A percentile compares a stretch with the other conserved stretches of the same genome.
These are phyloP conservation scores for Chrysosphaeria jannelii DNA, from an alignment of 2,329 filamentous ascomycete species.

Conservation along the genomic window DNA sequence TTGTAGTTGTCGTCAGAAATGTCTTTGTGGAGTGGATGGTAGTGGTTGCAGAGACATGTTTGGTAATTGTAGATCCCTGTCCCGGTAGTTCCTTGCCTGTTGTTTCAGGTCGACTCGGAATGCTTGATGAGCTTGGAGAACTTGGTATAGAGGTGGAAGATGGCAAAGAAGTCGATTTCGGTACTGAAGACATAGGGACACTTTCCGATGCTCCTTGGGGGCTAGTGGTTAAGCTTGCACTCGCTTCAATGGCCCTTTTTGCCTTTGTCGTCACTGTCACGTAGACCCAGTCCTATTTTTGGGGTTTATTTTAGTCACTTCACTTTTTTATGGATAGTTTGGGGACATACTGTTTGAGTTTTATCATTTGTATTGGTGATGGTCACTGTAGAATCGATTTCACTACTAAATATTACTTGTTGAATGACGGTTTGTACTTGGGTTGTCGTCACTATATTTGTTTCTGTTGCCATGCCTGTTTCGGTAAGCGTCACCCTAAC, in stretches of 20 bases:
- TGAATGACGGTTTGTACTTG: conserved; percentile 3
- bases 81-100: not conserved
- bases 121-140: not conserved
- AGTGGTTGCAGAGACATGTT: not conserved
- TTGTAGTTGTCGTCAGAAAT: conserved; percentile 1
- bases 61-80: conserved; percentile 3
- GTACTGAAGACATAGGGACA: too few species aligned
- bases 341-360: conserved; percentile 5
- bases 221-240: conserved; percentile 1
- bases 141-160: too few species aligned
- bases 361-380: conserved; percentile 4
- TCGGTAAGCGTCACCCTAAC: conserved; percentile 4
- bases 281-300: conserved; percentile 4
- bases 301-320: not conserved
- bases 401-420: conserved; percentile 4
- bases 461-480: conserved; percentile 1
- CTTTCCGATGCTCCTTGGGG: not conserved
- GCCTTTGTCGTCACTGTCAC: conserved; percentile 3
- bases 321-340: not conserved
- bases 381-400: conserved; percentile 2
- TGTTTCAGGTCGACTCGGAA: not conserved
- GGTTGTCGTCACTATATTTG: conserved; percentile 3
- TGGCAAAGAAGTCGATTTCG: too few species aligned
- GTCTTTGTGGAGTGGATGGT: conserved; percentile 2
- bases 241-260: too few species aligned